A percentile compares a stretch with the other conserved stretches of the same genome.
These are phyloP conservation scores for Cryptococcus jaspeensis DNA, from an alignment of 1,284 basidiomycete genomes.

Conservation along the genomic window DNA sequence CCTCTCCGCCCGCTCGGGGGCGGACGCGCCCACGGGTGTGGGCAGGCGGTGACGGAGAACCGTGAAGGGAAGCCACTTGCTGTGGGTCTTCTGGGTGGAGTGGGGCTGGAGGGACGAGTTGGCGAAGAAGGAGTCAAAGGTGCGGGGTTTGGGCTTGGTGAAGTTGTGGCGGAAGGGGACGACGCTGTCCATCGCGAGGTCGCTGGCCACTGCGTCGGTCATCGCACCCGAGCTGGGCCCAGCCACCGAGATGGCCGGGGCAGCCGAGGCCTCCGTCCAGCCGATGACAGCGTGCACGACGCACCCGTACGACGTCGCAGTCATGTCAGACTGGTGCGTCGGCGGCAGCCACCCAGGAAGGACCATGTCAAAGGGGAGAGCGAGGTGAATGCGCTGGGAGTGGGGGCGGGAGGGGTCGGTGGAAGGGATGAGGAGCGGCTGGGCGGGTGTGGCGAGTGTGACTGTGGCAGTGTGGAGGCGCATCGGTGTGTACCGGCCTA, in stretches of 20 bases:
- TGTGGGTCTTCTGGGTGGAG: slow-evolving; percentile 3
- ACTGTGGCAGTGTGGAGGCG: slow-evolving; percentile 27
- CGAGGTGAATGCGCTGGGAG: slow-evolving; percentile 20
- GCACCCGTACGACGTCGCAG: slow-evolving; percentile 35
- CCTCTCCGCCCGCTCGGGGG: slow-evolving; percentile 15
- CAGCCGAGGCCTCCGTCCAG: slow-evolving; percentile 24
- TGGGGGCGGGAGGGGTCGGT: slow-evolving; percentile 10
- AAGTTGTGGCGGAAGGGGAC: not conserved
- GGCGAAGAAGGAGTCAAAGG: slow-evolving; percentile 15
- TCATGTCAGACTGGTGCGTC: slow-evolving; percentile 26
- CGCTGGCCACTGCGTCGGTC: not conserved
- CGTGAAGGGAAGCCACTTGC: slow-evolving; percentile 23
- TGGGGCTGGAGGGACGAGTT: slow-evolving; percentile 15
- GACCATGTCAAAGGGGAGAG: slow-evolving; percentile 44
- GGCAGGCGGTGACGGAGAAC: slow-evolving; percentile 41
- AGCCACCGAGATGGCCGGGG: not conserved
- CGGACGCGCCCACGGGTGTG: slow-evolving; percentile 8
- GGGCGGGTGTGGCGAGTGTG: slow-evolving; percentile 11
- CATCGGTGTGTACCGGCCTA: slow-evolving; percentile 46
- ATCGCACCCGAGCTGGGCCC: not conserved
- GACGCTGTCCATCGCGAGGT: slow-evolving; percentile 2
- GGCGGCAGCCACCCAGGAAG: slow-evolving; percentile 50
- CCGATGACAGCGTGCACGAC: slow-evolving; percentile 27
- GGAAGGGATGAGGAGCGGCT: slow-evolving; percentile 24
- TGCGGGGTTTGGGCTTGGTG: slow-evolving; percentile 5